A percentile compares a stretch with the other conserved stretches of the same genome.
These are phyloP conservation scores for Schizosaccharomyces lindneri DNA, from an alignment of 805 yeast species.

Conservation along the genomic window DNA sequence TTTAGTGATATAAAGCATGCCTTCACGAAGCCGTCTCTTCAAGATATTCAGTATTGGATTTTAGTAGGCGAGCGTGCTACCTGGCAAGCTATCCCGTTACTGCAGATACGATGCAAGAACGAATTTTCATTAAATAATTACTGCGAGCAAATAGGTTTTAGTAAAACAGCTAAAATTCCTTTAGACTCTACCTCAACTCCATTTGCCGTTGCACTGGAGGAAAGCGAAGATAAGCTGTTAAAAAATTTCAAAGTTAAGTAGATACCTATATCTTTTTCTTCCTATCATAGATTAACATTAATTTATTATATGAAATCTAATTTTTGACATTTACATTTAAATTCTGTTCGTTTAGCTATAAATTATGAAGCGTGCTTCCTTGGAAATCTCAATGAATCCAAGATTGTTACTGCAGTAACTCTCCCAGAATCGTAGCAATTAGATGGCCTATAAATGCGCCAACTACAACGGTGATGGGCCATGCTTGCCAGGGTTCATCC, in stretches of 20 bases:
- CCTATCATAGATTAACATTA: background rate
- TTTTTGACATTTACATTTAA: background rate
- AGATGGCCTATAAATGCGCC: constrained; percentile 61
- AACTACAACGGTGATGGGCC: constrained; percentile 71
- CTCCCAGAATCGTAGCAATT: constrained; percentile 27
- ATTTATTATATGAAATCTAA: background rate
- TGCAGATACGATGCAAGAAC: background rate
- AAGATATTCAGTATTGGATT: background rate
- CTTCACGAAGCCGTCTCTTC: background rate
- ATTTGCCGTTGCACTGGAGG: background rate
- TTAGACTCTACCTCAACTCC: background rate
- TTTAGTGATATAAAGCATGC: background rate
- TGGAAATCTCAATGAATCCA: background rate
- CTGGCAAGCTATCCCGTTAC: background rate
- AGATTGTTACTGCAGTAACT: background rate
- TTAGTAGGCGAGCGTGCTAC: background rate
- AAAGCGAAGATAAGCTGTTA: background rate
- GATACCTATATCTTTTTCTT: background rate
- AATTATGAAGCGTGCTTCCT: too few relatives aligned
- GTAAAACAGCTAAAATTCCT: too few relatives aligned
- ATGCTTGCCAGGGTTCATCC: constrained; percentile 92
- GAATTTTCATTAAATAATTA: background rate
- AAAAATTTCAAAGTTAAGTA: background rate
- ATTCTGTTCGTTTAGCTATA: too few relatives aligned
- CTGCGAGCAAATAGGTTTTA: too few relatives aligned